phyloP scores from a whole-genome alignment of 352 stramenopile genomes.

The Phytophthora kernoviae region DNA sequence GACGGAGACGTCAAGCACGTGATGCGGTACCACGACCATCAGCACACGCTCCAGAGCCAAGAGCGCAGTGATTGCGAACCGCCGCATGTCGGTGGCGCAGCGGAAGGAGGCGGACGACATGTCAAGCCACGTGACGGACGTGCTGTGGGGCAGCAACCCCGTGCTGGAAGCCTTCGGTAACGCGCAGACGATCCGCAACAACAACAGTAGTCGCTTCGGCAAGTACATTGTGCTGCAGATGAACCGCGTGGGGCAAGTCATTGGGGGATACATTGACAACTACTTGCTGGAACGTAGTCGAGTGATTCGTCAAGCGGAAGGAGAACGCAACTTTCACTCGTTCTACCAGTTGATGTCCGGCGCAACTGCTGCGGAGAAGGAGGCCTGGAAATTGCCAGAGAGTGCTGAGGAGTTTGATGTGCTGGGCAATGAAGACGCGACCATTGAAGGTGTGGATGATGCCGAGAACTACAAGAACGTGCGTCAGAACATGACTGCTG shows the following conservation, averaged over 20 bases:
- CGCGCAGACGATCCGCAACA: conserved; percentile 88
- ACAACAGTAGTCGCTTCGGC: conserved; percentile 87
- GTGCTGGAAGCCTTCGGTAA: conserved; percentile 89
- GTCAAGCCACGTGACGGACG: conserved; percentile 72
- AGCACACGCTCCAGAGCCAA: conserved; percentile 71
- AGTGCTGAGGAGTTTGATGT: conserved; percentile 66
- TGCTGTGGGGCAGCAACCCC: conserved; percentile 81
- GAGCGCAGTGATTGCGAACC: conserved; percentile 73
- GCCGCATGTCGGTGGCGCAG: conserved; percentile 79
- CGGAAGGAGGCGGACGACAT: conserved; percentile 75
- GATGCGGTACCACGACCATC: conserved; percentile 92
- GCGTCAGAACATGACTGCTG: conserved; percentile 64
- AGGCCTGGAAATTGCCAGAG: conserved; percentile 59
- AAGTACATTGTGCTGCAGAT: conserved; percentile 90
- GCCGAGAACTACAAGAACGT: conserved; percentile 65
- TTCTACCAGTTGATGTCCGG: conserved; percentile 93
- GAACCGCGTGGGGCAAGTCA: conserved; percentile 80
- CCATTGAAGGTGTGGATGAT: conserved; percentile 83
- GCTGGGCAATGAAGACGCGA: conserved; percentile 64
- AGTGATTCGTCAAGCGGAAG: conserved; percentile 84
- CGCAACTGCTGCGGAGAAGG: conserved; percentile 51
- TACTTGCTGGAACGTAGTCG: conserved; percentile 94
- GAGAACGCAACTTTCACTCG: conserved; percentile 93
- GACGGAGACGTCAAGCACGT: conserved; percentile 97
- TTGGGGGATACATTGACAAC: conserved; percentile 86